These are phyloP conservation scores for Trichoderma orchidacearum DNA, from an alignment of 495 filamentous ascomycete genomes.

Conservation along the genomic window DNA sequence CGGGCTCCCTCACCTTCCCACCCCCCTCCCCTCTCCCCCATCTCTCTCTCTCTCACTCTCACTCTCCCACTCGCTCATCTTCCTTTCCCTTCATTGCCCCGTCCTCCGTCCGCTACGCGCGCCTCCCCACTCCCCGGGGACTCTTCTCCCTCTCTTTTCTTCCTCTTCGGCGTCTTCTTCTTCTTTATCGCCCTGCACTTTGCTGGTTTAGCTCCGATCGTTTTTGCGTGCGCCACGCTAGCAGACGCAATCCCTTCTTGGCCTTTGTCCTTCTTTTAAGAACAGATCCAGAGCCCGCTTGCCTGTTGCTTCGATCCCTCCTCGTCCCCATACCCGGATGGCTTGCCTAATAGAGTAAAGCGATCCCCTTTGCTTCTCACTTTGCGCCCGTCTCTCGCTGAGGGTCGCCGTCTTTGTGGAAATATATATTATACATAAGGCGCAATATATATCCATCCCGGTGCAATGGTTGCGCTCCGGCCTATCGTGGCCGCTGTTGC, in stretches of 20 bases:
- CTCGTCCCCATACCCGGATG: neutral
- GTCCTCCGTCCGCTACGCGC: neutral
- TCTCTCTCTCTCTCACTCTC: neutral
- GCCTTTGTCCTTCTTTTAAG: neutral
- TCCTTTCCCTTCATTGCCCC: neutral
- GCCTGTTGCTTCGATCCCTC: neutral
- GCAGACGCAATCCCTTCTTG: neutral
- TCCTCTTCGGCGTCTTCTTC: neutral
- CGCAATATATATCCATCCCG: neutral
- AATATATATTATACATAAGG: neutral
- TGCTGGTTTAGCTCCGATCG: neutral
- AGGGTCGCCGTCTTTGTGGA: neutral
- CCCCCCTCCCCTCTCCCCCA: neutral
- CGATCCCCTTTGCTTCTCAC: neutral
- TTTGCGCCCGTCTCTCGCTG: neutral
- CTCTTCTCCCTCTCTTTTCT: neutral
- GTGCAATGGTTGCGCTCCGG: slow-evolving; percentile 16
- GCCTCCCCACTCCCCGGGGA: neutral
- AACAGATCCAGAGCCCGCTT: neutral
- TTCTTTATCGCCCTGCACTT: neutral
- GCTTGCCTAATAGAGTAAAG: neutral
- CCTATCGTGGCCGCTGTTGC: slow-evolving; percentile 19
- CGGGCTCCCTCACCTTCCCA: neutral
- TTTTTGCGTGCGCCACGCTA: neutral
- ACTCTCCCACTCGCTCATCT: neutral